Conservation (phyloP, 305 asterid species). For the Andrographis paniculata region DNA sequence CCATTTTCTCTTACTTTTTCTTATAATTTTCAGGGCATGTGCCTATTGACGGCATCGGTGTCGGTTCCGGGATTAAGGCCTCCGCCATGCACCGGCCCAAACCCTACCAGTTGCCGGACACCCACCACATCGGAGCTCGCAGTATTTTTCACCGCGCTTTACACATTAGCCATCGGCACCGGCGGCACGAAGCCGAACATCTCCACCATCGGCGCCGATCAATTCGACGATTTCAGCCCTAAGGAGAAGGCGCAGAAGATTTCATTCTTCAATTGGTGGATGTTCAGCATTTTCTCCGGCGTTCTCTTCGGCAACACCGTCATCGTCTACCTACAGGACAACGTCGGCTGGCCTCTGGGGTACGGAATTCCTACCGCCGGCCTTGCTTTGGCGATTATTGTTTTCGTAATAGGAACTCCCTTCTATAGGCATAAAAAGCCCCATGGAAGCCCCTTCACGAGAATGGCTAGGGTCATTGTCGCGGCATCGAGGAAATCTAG, state of each 20-base stretch:
- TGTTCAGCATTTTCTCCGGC: slow-evolving; percentile 77
- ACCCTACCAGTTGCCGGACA: slow-evolving; percentile 35
- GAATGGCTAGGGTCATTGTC: slow-evolving; percentile 61
- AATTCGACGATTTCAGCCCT: no score
- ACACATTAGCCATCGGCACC: slow-evolving; percentile 64
- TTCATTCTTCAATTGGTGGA: slow-evolving; percentile 99
- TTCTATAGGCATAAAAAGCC: slow-evolving; percentile 73
- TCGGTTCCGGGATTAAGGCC: slow-evolving; percentile 59
- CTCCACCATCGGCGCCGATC: no score
- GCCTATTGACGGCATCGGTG: slow-evolving; percentile 53
- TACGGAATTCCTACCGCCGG: slow-evolving; percentile 79
- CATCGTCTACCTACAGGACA: slow-evolving; percentile 76
- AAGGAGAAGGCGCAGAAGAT: no score
- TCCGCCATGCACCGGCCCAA: slow-evolving; percentile 42
- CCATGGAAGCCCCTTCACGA: slow-evolving; percentile 79
- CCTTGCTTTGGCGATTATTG: slow-evolving; percentile 40
- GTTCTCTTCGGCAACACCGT: slow-evolving; percentile 76
- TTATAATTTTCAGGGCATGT: slow-evolving; percentile 51
- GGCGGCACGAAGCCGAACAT: slow-evolving; percentile 93
- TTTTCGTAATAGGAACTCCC: slow-evolving; percentile 62
- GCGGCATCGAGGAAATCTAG: slow-evolving; percentile 62
- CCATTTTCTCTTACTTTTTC: background rate
- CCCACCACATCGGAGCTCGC: slow-evolving; percentile 47
- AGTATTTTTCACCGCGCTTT: slow-evolving; percentile 65
- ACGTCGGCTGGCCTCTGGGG: slow-evolving; percentile 83